phyloP scores from a whole-genome alignment of 208 protist genomes.

The Acanthamoeba comandoni region DNA sequence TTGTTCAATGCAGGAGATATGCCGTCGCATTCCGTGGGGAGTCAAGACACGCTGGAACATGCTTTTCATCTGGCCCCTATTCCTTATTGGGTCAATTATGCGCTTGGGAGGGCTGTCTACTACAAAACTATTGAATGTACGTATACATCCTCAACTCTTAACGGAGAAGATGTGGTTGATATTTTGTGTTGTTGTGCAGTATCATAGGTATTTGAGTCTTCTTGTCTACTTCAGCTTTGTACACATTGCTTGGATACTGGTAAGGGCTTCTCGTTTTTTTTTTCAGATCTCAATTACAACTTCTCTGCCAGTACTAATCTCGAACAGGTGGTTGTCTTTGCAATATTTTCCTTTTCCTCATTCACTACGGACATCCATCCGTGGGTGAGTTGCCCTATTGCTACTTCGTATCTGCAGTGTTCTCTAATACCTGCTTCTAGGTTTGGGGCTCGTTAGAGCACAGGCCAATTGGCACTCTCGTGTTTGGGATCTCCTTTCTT shows the following conservation, averaged over 20 bases:
- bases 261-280: too few species aligned
- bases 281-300: too few species aligned
- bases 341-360: slow-evolving; percentile 25
- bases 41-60: slow-evolving; percentile 56
- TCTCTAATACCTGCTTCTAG: neutral
- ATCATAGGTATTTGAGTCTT: neutral
- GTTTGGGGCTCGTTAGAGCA: slow-evolving; percentile 37
- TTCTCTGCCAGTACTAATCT: too few species aligned
- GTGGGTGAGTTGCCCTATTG: neutral
- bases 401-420: too few species aligned
- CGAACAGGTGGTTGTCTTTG: neutral
- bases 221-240: too few species aligned
- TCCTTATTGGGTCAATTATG: slow-evolving; percentile 10
- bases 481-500: neutral
- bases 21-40: neutral
- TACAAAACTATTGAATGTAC: neutral
- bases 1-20: slow-evolving; percentile 15
- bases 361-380: neutral
- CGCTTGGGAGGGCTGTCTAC: neutral
- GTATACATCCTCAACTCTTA: neutral
- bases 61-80: slow-evolving; percentile 24
- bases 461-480: neutral
- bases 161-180: neutral
- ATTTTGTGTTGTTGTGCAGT: neutral
- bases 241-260: too few species aligned